phyloP scores from a whole-genome alignment of 202 grass and related monocot species.

The Carex arenaria region DNA sequence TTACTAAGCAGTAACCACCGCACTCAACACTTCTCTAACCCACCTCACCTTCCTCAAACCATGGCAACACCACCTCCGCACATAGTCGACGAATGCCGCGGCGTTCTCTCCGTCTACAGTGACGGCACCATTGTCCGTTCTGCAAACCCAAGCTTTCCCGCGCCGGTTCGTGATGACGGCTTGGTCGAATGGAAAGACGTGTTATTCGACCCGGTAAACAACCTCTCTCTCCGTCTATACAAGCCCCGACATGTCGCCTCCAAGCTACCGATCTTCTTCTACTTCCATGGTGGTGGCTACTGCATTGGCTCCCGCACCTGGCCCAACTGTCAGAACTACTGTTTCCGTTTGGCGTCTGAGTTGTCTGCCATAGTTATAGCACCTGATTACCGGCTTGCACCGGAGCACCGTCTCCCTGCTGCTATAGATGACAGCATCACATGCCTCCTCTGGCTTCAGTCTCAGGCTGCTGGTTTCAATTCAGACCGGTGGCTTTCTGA shows the following conservation, averaged over 20 bases:
- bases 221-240: conserved; percentile 65
- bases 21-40: not conserved
- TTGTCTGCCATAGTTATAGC: conserved; percentile 67
- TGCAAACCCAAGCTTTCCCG: conserved; percentile 38
- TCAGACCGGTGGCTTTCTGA: conserved; percentile 53
- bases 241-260: conserved; percentile 1
- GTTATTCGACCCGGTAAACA: conserved; percentile 39
- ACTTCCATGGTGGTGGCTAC: conserved; percentile 87
- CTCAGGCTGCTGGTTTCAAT: not conserved
- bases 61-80: conserved; percentile 34
- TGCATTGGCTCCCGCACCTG: conserved; percentile 94
- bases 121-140: conserved; percentile 58
- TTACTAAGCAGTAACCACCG: not conserved
- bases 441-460: conserved; percentile 44
- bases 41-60: not conserved
- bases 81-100: conserved; percentile 70
- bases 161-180: conserved; percentile 62
- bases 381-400: conserved; percentile 86
- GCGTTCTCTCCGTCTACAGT: conserved; percentile 69
- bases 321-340: conserved; percentile 96
- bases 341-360: conserved; percentile 66
- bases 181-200: conserved; percentile 76
- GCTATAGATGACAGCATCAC: conserved; percentile 50
- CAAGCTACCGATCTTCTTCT: conserved; percentile 77
- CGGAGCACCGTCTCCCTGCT: conserved; percentile 70